Base-by-base conservation (phyloP, 2,329 filamentous ascomycete species). In the Trichophyton benhamiae region DNA sequence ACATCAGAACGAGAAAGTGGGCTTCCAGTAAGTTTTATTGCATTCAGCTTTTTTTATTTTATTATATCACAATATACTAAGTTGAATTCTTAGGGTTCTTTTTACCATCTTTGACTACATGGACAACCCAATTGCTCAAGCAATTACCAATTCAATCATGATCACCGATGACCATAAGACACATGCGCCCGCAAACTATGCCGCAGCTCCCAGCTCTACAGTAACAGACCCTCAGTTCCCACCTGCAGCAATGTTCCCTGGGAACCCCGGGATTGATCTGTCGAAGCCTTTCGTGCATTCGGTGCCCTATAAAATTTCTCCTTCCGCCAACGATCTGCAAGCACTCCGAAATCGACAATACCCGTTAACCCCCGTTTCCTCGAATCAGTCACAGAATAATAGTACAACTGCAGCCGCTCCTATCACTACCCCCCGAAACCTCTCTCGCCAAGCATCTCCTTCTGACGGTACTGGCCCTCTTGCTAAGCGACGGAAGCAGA, bases 121-220 rank as follows among this genome's bases (percentile, higher is more conserved):
- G 65, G 88, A 86, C 67, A 84, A 85, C 52, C 77, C 96, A 36
- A 78, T 97, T 49, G 88, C 90, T 5, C 92, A 99, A 74, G 84
- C 86, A 59, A 87, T 96, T 66, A 90, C 89, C 20, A 85, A 87
- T 61, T 88, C 90, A 0, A 95, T 97, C 66, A 92, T 96, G 82
- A 96, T 97, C 65, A 97, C 94, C 0, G 92, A 99, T 71, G 92
- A 99, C 70, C 92, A 97, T 78, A 97, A 97, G 77, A 96, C 90
- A 6, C 87, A 89, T 67, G 73, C 79, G 58, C 74, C 79, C 65
- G 72, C 68, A 61, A 69, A 70, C 60, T 66, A 74, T 62, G 66
- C 69, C 62, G 63, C 72, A 49, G 65, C 73, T 3, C 69, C 72
- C 13, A 73, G 67, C 11, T 69, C 74, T 41, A 68, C 70, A 8